Evolutionary conservation across 2,329 filamentous ascomycete species (phyloP).

Genomic region (Aspergillus felis): DNA sequence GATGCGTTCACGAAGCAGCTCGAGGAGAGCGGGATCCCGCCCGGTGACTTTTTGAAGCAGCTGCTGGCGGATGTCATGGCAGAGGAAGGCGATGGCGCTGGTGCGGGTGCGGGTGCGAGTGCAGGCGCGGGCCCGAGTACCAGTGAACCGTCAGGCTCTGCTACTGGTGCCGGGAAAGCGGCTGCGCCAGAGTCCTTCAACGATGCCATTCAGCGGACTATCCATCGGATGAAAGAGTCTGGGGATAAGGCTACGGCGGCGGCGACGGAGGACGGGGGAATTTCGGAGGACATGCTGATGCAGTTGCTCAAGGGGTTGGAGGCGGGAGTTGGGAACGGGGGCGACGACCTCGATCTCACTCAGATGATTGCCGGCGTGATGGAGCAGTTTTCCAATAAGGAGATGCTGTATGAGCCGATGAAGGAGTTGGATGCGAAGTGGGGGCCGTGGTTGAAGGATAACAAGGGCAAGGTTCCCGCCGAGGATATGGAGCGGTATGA

Average conservation of each 20-base stretch:
- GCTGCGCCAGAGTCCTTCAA: constrained; percentile 69
- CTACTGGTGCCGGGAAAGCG: constrained; percentile 11
- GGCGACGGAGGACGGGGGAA: constrained; percentile 58
- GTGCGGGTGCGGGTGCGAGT: constrained; percentile 11
- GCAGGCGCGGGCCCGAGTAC: constrained; percentile 18
- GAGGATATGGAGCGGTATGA: constrained; percentile 78
- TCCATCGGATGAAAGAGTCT: constrained; percentile 92
- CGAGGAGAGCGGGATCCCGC: constrained; percentile 31
- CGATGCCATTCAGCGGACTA: constrained; percentile 86
- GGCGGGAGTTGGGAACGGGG: constrained; percentile 53
- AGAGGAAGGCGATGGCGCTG: constrained; percentile 9
- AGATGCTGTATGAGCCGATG: constrained; percentile 98
- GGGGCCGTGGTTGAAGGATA: constrained; percentile 80
- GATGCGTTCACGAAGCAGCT: constrained; percentile 35
- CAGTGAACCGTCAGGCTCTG: constrained; percentile 21
- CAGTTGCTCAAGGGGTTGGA: constrained; percentile 90
- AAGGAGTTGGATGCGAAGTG: constrained; percentile 94
- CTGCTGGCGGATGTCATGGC: constrained; percentile 34
- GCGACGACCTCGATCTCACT: constrained; percentile 78
- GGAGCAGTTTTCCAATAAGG: constrained; percentile 97
- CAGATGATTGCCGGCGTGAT: constrained; percentile 98
- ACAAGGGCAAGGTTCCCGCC: constrained; percentile 56
- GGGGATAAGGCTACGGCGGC: constrained; percentile 78
- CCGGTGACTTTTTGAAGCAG: constrained; percentile 34
- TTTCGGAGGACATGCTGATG: constrained; percentile 77